Evolutionary conservation across 306 rosid genomes (phyloP).

Genomic region (Malus orientalis): DNA sequence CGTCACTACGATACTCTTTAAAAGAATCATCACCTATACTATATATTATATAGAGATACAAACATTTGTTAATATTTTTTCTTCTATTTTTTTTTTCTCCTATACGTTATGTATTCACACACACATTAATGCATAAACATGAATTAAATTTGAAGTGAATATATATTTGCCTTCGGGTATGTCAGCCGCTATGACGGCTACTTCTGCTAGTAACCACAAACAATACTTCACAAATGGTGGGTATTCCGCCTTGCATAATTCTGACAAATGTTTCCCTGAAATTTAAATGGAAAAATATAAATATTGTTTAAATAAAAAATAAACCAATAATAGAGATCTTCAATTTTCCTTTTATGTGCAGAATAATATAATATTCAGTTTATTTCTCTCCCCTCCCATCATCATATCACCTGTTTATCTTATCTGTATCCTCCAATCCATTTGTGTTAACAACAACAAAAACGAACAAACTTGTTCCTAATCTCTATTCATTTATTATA

Average conservation of each 20-base stretch:
- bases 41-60: background rate
- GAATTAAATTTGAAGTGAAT: background rate
- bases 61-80: too few species aligned
- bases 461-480: background rate
- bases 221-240: conserved; percentile 60
- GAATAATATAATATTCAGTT: too few species aligned
- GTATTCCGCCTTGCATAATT: conserved; percentile 73
- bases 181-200: conserved; percentile 84
- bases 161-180: conserved; percentile 67
- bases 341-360: too few species aligned
- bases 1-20: background rate
- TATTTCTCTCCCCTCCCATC: too few species aligned
- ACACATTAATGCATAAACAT: background rate
- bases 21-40: background rate
- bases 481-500: too few species aligned
- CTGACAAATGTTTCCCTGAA: conserved; percentile 82
- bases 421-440: background rate
- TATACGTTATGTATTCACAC: too few species aligned
- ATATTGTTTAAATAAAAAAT: too few species aligned
- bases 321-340: too few species aligned
- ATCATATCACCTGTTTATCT: background rate
- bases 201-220: conserved; percentile 76
- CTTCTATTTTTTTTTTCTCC: too few species aligned
- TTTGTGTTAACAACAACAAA: background rate
- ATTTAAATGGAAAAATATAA: background rate